These are phyloP conservation scores for Pichia sp. DNA, from an alignment of 1,139 yeast species.

Conservation along the genomic window DNA sequence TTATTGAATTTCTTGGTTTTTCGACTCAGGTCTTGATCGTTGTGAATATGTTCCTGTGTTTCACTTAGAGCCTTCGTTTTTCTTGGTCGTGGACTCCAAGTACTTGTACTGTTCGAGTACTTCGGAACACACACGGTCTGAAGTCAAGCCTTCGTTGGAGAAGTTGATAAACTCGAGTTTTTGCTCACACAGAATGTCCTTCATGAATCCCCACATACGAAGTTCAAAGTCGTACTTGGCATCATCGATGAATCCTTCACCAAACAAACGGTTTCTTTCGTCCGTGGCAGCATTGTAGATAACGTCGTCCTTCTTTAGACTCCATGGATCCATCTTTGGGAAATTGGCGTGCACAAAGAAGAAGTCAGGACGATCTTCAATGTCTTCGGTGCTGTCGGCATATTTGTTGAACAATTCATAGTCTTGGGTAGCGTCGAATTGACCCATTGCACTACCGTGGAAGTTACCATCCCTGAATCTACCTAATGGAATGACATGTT, in stretches of 20 bases:
- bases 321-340: conserved; percentile 31
- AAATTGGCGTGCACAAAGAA: conserved; percentile 28
- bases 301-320: conserved; percentile 19
- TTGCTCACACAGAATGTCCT: conserved; percentile 52
- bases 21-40: not conserved
- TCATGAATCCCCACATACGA: conserved; percentile 58
- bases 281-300: conserved; percentile 16
- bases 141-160: conserved; percentile 36
- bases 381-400: conserved; percentile 17
- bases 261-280: conserved; percentile 26
- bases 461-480: conserved; percentile 36
- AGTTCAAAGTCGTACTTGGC: conserved; percentile 59
- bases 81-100: conserved; percentile 33
- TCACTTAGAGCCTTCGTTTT: not conserved
- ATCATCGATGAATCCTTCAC: conserved; percentile 45
- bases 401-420: conserved; percentile 32
- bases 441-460: conserved; percentile 64
- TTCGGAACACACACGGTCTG: conserved; percentile 41
- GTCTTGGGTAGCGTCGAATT: conserved; percentile 63
- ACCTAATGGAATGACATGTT: conserved; percentile 30
- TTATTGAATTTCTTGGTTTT: not conserved
- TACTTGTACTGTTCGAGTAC: conserved; percentile 42
- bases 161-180: conserved; percentile 44
- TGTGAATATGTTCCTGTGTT: no score
- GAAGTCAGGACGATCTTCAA: conserved; percentile 22